Conservation (phyloP, 192 early-diverging fungal genomes). For the Radiomyces spectabilis region DNA sequence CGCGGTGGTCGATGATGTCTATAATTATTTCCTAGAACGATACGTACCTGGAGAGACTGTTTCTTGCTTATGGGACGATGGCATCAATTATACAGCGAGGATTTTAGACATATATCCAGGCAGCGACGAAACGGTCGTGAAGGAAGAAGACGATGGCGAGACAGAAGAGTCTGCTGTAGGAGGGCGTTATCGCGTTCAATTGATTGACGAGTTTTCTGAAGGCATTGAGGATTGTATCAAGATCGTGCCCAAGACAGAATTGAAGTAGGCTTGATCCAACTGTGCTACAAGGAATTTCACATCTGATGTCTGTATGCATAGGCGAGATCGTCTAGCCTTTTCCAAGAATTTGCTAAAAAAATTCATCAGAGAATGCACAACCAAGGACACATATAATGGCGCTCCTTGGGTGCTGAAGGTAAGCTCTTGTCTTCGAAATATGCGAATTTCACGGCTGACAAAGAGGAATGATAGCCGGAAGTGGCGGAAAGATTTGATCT, state of each 20-base stretch:
- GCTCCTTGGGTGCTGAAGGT: constrained; percentile 70
- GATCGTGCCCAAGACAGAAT: constrained; percentile 22
- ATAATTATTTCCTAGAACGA: constrained; percentile 45
- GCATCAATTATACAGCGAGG: too few relatives aligned
- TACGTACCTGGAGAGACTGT: constrained; percentile 50
- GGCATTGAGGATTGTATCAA: constrained; percentile 43
- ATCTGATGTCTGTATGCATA: not conserved
- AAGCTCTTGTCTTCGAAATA: not conserved
- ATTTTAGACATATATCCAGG: too few relatives aligned
- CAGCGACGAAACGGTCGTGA: too few relatives aligned
- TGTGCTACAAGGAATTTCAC: not conserved
- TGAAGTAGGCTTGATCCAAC: constrained; percentile 32
- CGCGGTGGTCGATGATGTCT: constrained; percentile 52
- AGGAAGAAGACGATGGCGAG: too few relatives aligned
- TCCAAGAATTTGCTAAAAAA: constrained; percentile 66
- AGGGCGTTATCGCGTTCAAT: too few relatives aligned
- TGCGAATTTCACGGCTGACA: not conserved
- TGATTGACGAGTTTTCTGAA: constrained; percentile 45
- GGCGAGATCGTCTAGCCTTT: constrained; percentile 54
- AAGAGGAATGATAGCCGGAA: constrained; percentile 5
- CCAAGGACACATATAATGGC: constrained; percentile 59
- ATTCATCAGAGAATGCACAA: constrained; percentile 58
- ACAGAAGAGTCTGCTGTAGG: too few relatives aligned
- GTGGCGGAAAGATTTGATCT: constrained; percentile 43
- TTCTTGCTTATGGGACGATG: constrained; percentile 39